Base-by-base conservation (phyloP, 306 rosid genomes). In the Lablab purpureus region DNA sequence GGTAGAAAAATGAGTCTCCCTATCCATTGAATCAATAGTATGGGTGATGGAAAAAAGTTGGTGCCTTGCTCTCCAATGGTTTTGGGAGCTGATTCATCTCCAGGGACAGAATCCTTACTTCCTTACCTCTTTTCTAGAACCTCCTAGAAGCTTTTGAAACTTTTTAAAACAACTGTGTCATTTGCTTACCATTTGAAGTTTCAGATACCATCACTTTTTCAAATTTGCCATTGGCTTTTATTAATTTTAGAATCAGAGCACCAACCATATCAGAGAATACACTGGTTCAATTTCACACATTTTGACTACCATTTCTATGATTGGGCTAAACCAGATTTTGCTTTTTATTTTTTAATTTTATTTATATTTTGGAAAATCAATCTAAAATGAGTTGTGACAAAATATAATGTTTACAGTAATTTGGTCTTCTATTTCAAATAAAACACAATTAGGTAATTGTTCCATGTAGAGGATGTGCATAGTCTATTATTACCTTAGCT, bases 401-500 rank as follows among this genome's bases (percentile, higher is more conserved):
- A 51, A 51, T 6, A 17, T 15, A 15, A 49, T 17, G 54, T n/a
- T n/a, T 21, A 50, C 10, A 17, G 21, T 49, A 49, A 17, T 46
- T 27, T 36, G 10, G 28, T 59, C 71, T 67, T 77, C 72, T 41
- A 50, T 73, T 27, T 56, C 46, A 70, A 70, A 60, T 25, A 68
- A n/a, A 10, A 32, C 36, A 3, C 52, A 19, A 23, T 69, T 19
- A 40, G 32, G 65, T 45, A 3, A 12, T 67, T 75, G 37, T 73
- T 45, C 41, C 23, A 18, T 50, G 21, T 49, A 0, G 18, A 15
- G 19, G 15, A 10, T 49, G 55, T 17, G n/a, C n/a, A 25, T 25
- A 25, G 28, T 25, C 28, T 25, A 25, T 25, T 46, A 49, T 49
- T 15, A 49, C 8, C 9, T 49, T 15, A 17, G 8, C 10, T 50